Base-by-base conservation (phyloP, 2,329 filamentous ascomycete species). In the Sporothrix humicola region DNA sequence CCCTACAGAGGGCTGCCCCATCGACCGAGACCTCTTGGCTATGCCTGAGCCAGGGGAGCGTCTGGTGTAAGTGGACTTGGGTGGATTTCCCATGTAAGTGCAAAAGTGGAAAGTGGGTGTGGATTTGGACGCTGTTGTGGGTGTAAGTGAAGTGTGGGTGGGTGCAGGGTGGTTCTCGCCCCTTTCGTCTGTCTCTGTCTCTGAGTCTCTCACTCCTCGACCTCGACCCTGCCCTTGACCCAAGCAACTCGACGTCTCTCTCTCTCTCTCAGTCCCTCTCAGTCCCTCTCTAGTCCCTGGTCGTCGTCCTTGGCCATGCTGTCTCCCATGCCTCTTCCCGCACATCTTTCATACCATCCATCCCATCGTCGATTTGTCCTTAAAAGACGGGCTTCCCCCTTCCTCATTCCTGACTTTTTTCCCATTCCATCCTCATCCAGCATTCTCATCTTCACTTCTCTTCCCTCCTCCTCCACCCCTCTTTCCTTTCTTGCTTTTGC, bases 321-420 rank as follows among this genome's bases (percentile, higher is more conserved):
- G 58, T 61, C 58, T 42, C 26, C 58, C 26, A 61, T 42, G 58
- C 26, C 26, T 61, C 15, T 15, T 61, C 58, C 26, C 13, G 26
- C 26, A 9, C 69, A 20, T 59, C 69, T n/a, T n/a, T 46, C 71
- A 44, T 65, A 23, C 44, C 31, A 31, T 72, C 50, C 13, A 9
- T 13, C 31, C 9, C 69, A 9, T 37, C 59, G 37, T 13, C 70
- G 15, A 31, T 61, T 52, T 42, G 66, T 73, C 48, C 44, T 71
- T 73, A 73, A 71, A 71, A 73, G 68, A 68, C 37, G 72, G 69
- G 17, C 59, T 31, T 66, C 42, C 65, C 69, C 69, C 56, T 71
- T 37, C 68, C 59, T 66, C 68, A 65, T 56, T 69, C 69, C 63
- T 70, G 44, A 17, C 46, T 70, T 37, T 52, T 31, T 48, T 52